Evolutionary conservation across 2,329 filamentous ascomycete genomes (phyloP), one percentile per base, ranked within the genome.

Genomic region (Curvularia lunata): DNA sequence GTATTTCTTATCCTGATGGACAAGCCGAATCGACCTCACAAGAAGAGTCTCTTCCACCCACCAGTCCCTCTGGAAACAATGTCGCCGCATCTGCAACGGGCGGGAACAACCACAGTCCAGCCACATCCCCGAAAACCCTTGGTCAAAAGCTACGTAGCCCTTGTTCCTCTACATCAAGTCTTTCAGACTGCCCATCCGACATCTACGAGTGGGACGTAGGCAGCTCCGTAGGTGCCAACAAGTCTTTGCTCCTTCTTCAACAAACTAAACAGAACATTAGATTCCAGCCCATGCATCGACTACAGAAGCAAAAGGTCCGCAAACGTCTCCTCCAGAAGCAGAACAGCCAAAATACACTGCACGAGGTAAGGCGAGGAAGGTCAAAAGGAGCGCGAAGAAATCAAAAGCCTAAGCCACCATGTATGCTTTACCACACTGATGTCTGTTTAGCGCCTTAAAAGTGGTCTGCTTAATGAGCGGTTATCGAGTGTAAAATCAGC

Each of bases 121-220:
- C 38, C 18, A 43, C 38, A 12, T 21, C 50, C 45, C 18, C n/a
- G 2, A 47, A 55, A 27, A 32, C 8, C 10, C 19, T 18, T n/a
- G 10, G 19, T 18, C 16, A 34, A 4, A 54, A 45, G 19, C 28
- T 30, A 8, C 49, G 18, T 23, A 45, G 18, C 16, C 47, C 42
- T 8, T 34, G 42, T n/a, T 45, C 50, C 2, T 19, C 41, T 23
- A 55, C 58, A 6, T 56, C 51, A n/a, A 19, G n/a, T 27, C 52
- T 68, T 10, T 67, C 66, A 12, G 61, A 63, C 43, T 65, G 52
- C 19, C 66, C 66, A 2, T 67, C 66, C 12, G 61, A 67, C 25
- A 32, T 68, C 18, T 68, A 64, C 1, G 57, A 63, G 4, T 58
- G 54, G 60, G 47, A 65, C 4, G 30, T 63, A 8, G 12, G 27